phyloP scores from a whole-genome alignment of 176 grass and related monocot genomes.

The Dactylis glomerata region DNA sequence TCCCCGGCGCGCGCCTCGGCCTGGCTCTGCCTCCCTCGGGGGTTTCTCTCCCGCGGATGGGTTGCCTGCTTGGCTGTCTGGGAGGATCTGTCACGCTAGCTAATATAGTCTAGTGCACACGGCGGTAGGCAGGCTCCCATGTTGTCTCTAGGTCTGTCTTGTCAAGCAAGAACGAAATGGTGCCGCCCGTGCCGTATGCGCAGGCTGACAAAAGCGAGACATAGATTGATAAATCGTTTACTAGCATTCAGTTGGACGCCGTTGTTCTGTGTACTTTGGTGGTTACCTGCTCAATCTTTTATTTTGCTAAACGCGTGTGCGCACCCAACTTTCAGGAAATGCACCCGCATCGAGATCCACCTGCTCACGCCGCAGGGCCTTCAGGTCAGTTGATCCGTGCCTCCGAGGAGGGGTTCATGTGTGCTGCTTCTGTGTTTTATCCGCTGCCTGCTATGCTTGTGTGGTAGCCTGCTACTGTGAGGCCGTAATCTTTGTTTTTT shows the following conservation, averaged over 20 bases:
- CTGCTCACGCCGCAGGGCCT: conserved; percentile 91
- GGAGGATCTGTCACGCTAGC: neutral
- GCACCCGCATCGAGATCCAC: conserved; percentile 90
- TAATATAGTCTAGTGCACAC: neutral
- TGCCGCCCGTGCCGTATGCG: neutral
- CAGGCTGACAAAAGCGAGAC: neutral
- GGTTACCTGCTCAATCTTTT: neutral
- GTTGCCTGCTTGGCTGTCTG: neutral
- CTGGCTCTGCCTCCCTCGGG: neutral
- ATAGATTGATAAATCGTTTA: neutral
- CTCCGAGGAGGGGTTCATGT: neutral
- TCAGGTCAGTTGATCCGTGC: conserved; percentile 50
- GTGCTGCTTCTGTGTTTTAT: neutral
- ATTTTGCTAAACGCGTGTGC: neutral
- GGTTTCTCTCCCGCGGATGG: neutral
- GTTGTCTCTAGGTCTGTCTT: neutral
- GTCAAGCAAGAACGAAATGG: neutral
- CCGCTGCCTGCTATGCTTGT: neutral
- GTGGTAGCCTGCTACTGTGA: neutral
- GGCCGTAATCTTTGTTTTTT: neutral
- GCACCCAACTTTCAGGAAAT: conserved; percentile 65
- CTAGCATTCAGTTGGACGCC: neutral
- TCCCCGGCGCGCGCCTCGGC: neutral
- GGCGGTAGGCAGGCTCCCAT: neutral
- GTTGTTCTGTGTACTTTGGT: neutral